Evolutionary conservation across 805 yeast species (phyloP).

Genomic region (Yarrowia bubula): DNA sequence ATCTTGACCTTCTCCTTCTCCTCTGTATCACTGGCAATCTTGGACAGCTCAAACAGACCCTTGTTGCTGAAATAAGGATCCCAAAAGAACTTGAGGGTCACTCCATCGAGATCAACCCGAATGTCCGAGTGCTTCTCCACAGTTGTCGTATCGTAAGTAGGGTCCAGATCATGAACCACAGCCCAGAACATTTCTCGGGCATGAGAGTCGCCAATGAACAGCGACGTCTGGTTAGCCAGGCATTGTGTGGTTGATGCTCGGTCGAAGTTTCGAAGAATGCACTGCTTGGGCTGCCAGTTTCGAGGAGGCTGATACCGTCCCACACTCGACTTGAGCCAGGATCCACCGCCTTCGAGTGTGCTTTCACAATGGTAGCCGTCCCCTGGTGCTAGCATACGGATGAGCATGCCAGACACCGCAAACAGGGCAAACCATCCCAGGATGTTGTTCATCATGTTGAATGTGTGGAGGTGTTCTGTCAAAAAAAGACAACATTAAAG

Average conservation of each 20-base stretch:
- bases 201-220: constrained; percentile 34
- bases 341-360: constrained; percentile 16
- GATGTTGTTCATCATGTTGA: constrained; percentile 12
- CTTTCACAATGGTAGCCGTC: constrained; percentile 19
- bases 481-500: neutral
- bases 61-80: neutral
- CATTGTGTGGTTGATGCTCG: constrained; percentile 30
- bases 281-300: constrained; percentile 34
- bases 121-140: constrained; percentile 6
- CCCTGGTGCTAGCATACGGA: constrained; percentile 1
- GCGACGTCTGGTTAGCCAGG: constrained; percentile 29
- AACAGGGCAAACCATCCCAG: constrained; percentile 12
- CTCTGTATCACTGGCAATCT: neutral
- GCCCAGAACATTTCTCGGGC: constrained; percentile 34
- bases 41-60: neutral
- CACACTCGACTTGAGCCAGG: neutral
- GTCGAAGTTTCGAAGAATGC: constrained; percentile 31
- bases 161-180: constrained; percentile 31
- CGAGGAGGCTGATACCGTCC: constrained; percentile 17
- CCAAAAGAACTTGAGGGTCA: constrained; percentile 4
- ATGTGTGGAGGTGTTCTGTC: neutral
- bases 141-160: constrained; percentile 26
- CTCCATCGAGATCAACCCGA: neutral
- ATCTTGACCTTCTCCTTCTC: neutral
- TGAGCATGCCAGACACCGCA: neutral